Base-by-base conservation (phyloP, 371 early-diverging fungal genomes). In the Choanephora cucurbitarum region DNA sequence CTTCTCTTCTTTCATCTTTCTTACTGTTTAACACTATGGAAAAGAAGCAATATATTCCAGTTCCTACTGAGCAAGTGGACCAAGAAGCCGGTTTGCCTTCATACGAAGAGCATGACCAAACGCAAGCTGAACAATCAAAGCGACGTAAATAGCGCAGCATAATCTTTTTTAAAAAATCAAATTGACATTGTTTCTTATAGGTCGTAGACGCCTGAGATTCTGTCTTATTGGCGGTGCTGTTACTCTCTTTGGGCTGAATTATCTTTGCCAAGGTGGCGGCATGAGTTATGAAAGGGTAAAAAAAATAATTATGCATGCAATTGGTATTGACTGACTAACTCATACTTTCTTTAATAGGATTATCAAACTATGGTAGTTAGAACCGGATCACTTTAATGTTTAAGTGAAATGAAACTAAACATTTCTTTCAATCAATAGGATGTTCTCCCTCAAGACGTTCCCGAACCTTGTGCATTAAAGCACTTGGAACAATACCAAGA, bases 141-240 rank as follows among this genome's bases (percentile, higher is more conserved):
- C 17, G 17, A 10, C 2, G 44, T 32, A 57, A 50, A n/a, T 11
- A 28, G 28, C 28, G 28, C 28, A 28, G 28, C 28, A 40, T 31
- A 49, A 1, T 1, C 11, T 21, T 32, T 15, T 21, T 28, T 15
- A 15, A 28, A 41, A 7, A 32, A 13, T 23, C 3, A 5, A 8
- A 23, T 14, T 24, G 14, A 28, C 8, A 9, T 45, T 6, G 3
- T 8, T 17, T 1, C 34, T 1, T 28, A 18, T 40, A 54, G 60
- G 49, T 8, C 46, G 59, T 32, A 60, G 42, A 49, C 49, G 49
- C 8, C 19, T 57, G 7, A 34, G 47, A 31, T 57, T 57, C 37
- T 14, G 49, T n/a, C 49, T 64, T 11, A 55, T 64, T 31, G 64
- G 64, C 34, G 64, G 64, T 48, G 64, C 64, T 3, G 46, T 64